Conservation (phyloP, 306 rosid species). For the Glycyrrhiza uralensis region DNA sequence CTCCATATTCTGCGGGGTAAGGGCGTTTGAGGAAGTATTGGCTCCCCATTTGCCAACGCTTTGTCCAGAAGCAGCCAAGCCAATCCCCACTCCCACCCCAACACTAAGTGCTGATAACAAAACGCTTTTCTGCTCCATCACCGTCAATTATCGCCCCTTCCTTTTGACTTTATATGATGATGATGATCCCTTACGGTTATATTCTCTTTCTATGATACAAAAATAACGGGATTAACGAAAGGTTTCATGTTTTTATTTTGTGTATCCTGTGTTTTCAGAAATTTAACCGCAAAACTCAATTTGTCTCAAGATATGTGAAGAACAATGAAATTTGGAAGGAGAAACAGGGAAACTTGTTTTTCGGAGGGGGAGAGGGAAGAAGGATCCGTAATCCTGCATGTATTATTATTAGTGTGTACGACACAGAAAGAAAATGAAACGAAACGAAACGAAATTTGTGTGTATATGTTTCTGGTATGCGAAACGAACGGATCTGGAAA, state of each 20-base stretch:
- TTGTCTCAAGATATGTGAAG: neutral
- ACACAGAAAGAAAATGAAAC: neutral
- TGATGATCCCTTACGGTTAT: neutral
- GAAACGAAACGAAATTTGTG: no score
- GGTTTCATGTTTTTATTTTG: neutral
- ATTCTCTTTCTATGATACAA: neutral
- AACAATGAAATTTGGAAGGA: neutral
- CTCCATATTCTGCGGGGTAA: conserved; percentile 58
- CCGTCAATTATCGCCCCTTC: neutral
- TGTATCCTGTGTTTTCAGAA: neutral
- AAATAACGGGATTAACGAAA: neutral
- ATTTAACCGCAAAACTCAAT: neutral
- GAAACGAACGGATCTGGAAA: conserved; percentile 41
- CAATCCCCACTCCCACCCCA: conserved; percentile 80
- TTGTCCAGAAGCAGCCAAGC: conserved; percentile 67
- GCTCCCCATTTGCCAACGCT: conserved; percentile 42
- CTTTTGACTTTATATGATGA: neutral
- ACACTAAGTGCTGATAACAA: conserved; percentile 69
- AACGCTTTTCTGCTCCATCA: conserved; percentile 61
- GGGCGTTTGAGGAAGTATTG: neutral
- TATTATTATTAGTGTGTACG: neutral
- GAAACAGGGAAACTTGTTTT: neutral
- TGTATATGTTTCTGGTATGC: neutral
- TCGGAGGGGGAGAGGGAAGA: neutral
- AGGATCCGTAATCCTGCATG: neutral